These are phyloP conservation scores for Yamadazyma blattariae DNA, from an alignment of 1,139 yeast species.

Conservation along the genomic window DNA sequence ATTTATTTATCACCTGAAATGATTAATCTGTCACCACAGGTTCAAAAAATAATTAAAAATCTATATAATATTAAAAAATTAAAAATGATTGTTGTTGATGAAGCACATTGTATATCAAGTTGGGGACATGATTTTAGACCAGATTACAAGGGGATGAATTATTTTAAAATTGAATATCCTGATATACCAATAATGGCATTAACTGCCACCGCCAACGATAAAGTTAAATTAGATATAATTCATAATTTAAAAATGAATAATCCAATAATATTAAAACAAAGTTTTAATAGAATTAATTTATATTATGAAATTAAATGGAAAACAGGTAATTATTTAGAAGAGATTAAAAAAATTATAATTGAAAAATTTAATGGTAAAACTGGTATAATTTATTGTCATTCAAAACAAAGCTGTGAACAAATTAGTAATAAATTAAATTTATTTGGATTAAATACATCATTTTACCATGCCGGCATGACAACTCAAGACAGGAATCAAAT, in stretches of 20 bases:
- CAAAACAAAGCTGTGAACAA: conserved; percentile 84
- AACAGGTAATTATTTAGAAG: conserved; percentile 53
- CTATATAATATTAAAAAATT: conserved; percentile 55
- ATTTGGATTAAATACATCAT: conserved; percentile 66
- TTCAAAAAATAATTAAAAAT: conserved; percentile 60
- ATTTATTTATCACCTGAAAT: conserved; percentile 95
- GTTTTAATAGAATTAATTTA: conserved; percentile 87
- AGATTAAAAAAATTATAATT: conserved; percentile 57
- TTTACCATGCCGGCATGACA: conserved; percentile 92
- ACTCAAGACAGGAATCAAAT: conserved; percentile 68
- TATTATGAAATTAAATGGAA: conserved; percentile 76
- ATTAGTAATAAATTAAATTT: conserved; percentile 60
- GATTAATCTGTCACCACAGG: conserved; percentile 74
- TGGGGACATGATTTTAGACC: conserved; percentile 99
- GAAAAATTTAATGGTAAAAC: conserved; percentile 55
- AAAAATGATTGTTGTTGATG: conserved; percentile 92
- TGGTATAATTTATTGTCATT: conserved; percentile 93
- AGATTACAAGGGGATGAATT: conserved; percentile 80
- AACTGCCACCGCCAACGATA: conserved; percentile 96
- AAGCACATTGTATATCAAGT: conserved; percentile 96
- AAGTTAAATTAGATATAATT: conserved; percentile 81
- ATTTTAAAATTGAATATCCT: conserved; percentile 72
- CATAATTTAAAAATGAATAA: conserved; percentile 61
- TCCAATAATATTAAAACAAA: conserved; percentile 62
- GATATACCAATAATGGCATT: conserved; percentile 90